Evolutionary conservation across 2,329 filamentous ascomycete genomes (phyloP).

Genomic region (Tolypocladium album): DNA sequence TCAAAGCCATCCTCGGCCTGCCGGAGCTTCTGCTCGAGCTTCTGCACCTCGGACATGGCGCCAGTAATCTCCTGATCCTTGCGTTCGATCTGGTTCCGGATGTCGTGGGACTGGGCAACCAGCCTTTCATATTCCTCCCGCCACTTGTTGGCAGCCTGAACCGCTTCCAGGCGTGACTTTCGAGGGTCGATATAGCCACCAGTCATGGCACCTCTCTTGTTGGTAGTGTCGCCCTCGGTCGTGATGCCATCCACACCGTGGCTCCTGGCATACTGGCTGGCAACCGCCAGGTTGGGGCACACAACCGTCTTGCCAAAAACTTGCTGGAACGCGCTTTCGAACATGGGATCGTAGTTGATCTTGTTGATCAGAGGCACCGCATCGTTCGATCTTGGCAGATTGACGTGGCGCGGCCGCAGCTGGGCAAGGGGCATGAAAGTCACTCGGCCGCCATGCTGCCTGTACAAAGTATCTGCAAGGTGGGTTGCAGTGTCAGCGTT

Average conservation of each 20-base stretch:
- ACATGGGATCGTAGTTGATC: constrained; percentile 65
- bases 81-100: constrained; percentile 59
- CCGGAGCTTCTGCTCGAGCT: constrained; percentile 65
- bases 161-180: constrained; percentile 76
- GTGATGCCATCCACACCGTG: constrained; percentile 91
- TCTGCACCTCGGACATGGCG: constrained; percentile 75
- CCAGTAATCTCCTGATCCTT: constrained; percentile 84
- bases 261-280: constrained; percentile 82
- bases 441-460: constrained; percentile 70
- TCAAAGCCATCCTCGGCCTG: constrained; percentile 76
- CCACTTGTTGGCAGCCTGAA: constrained; percentile 64
- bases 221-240: constrained; percentile 85
- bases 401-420: constrained; percentile 57
- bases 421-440: constrained; percentile 93
- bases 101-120: constrained; percentile 50
- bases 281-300: constrained; percentile 79
- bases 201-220: constrained; percentile 90
- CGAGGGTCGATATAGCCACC: constrained; percentile 87
- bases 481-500: constrained; percentile 77
- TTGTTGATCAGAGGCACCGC: constrained; percentile 81
- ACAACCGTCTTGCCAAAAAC: constrained; percentile 95
- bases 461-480: constrained; percentile 69
- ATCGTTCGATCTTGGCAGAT: constrained; percentile 77
- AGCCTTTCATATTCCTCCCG: constrained; percentile 64
- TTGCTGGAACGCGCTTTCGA: constrained; percentile 80